Evolutionary conservation across 2,329 filamentous ascomycete genomes (phyloP), one percentile per base, ranked within the genome.

Genomic region (Pyrenochaeta sp.): DNA sequence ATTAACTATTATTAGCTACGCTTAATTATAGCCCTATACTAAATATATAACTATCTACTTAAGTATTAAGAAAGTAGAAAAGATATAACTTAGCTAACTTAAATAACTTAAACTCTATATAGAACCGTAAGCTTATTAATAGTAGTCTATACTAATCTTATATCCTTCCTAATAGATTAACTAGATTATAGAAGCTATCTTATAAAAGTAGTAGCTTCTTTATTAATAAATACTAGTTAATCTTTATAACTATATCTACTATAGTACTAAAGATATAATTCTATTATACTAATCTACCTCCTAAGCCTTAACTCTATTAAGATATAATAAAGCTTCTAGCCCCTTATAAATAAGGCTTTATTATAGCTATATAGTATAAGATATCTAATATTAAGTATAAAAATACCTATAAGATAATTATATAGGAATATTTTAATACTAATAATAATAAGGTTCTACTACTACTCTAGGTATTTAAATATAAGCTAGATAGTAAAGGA

Each of bases 401-500:
- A 40, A 39, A 31, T 17, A 58, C 51, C 4, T 60, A 60, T 15
- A 44, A 47, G 29, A 58, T n/a, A 45, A 52, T 54, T 32, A 18
- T 15, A n/a, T 60, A 18, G 54, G 54, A 60, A 36, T 43, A 60
- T 20, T 55, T 60, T 27, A 54, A 60, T 21, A 9, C 45, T 41
- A 10, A 39, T 45, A 36, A 64, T 27, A 36, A 51, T 14, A 29
- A 60, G 32, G 43, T 64, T 31, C 45, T 56, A 4, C 49, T 23
- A 21, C 49, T 56, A 5, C 17, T 49, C 6, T 56, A 36, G 58
- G 56, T 62, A 1, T 60, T 60, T 15, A 58, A 47, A 9, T 61
- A 65, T 43, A 61, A 64, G 40, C 33, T 63, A 18, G 45, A 63
- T 17, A 37, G 10, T 2, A 35, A 63, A 11, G 59, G 54, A 20